Conservation (phyloP, 306 rosid species). For the Cucurbita pepo region DNA sequence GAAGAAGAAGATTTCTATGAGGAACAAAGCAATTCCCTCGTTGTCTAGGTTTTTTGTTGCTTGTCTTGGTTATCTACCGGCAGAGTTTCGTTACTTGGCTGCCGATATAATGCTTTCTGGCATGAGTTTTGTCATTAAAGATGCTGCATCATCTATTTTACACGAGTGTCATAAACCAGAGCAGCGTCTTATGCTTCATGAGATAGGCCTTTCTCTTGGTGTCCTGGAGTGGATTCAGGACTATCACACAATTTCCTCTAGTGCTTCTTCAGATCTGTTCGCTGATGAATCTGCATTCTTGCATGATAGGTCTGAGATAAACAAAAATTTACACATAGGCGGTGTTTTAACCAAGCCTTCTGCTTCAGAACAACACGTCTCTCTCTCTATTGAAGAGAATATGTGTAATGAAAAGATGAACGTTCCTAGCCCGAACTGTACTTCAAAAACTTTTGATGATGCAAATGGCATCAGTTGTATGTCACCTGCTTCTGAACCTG, state of each 20-base stretch:
- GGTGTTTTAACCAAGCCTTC: conserved; percentile 13
- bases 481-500: conserved; percentile 11
- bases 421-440: conserved; percentile 9
- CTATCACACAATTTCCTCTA: conserved; percentile 34
- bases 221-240: conserved; percentile 71
- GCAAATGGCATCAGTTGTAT: conserved; percentile 13
- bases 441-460: conserved; percentile 16
- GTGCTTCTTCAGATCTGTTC: conserved; percentile 10
- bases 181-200: conserved; percentile 79
- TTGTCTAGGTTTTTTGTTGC: conserved; percentile 61
- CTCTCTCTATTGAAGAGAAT: conserved; percentile 10
- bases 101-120: conserved; percentile 66
- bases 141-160: conserved; percentile 64
- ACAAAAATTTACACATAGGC: conserved; percentile 14
- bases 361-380: conserved; percentile 21
- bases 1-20: conserved; percentile 19
- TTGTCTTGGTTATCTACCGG: conserved; percentile 55
- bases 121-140: conserved; percentile 53
- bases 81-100: conserved; percentile 54
- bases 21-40: conserved; percentile 25
- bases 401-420: conserved; percentile 11
- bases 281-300: conserved; percentile 18
- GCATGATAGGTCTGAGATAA: conserved; percentile 17
- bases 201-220: conserved; percentile 66
- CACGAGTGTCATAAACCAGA: conserved; percentile 44